Evolutionary conservation across 2,329 filamentous ascomycete genomes (phyloP).

Genomic region (Colletotrichum tanaceti): DNA sequence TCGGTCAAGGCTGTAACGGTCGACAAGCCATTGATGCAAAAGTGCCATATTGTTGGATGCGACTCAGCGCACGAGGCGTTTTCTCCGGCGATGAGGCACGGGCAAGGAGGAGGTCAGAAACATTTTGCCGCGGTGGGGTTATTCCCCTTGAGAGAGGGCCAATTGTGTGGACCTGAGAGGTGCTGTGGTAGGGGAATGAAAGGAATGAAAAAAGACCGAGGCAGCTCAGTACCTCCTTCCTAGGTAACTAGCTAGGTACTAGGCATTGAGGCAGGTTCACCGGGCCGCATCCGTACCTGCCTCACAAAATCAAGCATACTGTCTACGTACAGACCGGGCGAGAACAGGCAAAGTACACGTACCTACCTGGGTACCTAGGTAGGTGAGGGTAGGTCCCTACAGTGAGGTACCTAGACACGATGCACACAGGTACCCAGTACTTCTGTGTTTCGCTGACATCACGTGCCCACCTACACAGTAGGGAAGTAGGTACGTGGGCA

Average conservation of each 20-base stretch:
- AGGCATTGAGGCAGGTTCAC: background rate
- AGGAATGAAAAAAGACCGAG: too few relatives aligned
- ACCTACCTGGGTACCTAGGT: too few relatives aligned
- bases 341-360: background rate
- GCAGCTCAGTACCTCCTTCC: too few relatives aligned
- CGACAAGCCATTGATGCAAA: slow-evolving; percentile 37
- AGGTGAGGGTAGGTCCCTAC: too few relatives aligned
- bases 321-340: background rate
- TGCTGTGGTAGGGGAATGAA: too few relatives aligned
- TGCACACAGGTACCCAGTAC: too few relatives aligned
- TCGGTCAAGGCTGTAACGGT: slow-evolving; percentile 36
- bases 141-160: too few relatives aligned
- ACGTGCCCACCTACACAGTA: too few relatives aligned
- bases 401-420: too few relatives aligned
- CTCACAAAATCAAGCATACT: background rate
- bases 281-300: background rate
- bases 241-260: too few relatives aligned
- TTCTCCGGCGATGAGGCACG: slow-evolving; percentile 27
- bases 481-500: too few relatives aligned
- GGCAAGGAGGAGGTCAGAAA: slow-evolving; percentile 23
- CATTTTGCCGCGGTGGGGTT: slow-evolving; percentile 7
- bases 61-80: slow-evolving; percentile 34
- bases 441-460: too few relatives aligned
- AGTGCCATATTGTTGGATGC: slow-evolving; percentile 27
- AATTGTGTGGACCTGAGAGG: background rate